Base-by-base conservation (phyloP, 768 basidiomycete species). In the Amanita thiersii region DNA sequence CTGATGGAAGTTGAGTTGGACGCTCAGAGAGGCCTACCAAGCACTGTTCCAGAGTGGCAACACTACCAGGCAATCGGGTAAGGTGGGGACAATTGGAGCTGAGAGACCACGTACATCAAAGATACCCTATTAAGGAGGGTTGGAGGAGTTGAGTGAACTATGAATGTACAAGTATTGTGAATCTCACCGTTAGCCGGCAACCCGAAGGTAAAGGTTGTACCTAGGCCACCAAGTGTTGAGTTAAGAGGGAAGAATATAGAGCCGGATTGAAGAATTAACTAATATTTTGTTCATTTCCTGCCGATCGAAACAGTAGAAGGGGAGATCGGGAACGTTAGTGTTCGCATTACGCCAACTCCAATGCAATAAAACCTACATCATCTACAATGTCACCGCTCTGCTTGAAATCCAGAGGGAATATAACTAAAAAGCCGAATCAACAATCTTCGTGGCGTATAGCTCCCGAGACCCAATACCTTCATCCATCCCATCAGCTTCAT, bases 321-420 rank as follows among this genome's bases (percentile, higher is more conserved):
- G 40, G 21, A 40, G 14, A 17, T 11, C 14, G 14, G 30, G 28
- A 29, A 43, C 15, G 23, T 38, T 35, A 26, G 23, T 14, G 9
- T n/a, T n/a, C n/a, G 2, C 11, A 20, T 29, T 6, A 24, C 10
- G 12, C n/a, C n/a, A 18, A 40, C 11, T 15, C 7, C 29, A 24
- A 32, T 7, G 8, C 8, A 25, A 10, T 12, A 2, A 3, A 8
- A 44, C 68, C 8, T 38, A 73, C 75, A 56, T 77, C 73, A 51
- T 77, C 94, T 12, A 90, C 62, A 41, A 99, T 92, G 41, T 84
- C 71, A 0, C 90, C 87, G 0, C 66, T 65, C 30, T 65, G 60
- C 64, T 86, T 73, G 66, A 79, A 87, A 59, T 99, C 94, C 14
- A 92, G 56, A 0, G 94, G 96, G 56, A 80, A 97, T 50, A 98